Conservation (phyloP, 1,139 yeast species). For the Candida dubliniensis region DNA sequence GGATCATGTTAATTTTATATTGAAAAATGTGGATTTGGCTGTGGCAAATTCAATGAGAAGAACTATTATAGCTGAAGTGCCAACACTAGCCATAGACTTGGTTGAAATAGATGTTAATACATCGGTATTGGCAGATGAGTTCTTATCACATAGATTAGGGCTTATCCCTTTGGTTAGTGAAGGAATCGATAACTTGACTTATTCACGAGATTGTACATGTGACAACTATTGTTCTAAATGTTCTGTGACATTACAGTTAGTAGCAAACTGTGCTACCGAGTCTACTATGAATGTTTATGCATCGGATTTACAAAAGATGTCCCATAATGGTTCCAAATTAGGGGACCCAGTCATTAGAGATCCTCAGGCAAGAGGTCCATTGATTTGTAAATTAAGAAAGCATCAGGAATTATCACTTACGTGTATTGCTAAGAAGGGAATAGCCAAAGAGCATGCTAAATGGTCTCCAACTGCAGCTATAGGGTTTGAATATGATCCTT, state of each 20-base stretch:
- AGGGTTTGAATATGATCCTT: conserved; percentile 98
- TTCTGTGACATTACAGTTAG: conserved; percentile 79
- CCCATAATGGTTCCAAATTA: conserved; percentile 48
- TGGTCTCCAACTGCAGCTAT: conserved; percentile 99
- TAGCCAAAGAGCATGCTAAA: conserved; percentile 97
- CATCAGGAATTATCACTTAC: conserved; percentile 87
- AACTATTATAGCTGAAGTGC: conserved; percentile 93
- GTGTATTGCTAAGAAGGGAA: conserved; percentile 97
- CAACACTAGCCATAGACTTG: conserved; percentile 91
- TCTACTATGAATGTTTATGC: conserved; percentile 89
- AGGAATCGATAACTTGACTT: conserved; percentile 75
- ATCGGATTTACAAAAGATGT: conserved; percentile 63
- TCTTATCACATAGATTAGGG: conserved; percentile 90
- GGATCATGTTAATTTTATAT: conserved; percentile 87
- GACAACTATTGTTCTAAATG: conserved; percentile 96
- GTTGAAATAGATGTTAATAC: conserved; percentile 94
- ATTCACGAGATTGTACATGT: conserved; percentile 95
- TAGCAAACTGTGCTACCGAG: conserved; percentile 87
- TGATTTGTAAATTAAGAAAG: conserved; percentile 86
- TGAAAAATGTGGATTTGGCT: conserved; percentile 84
- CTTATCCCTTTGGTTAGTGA: conserved; percentile 83
- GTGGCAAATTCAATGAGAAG: conserved; percentile 92
- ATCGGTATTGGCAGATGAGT: conserved; percentile 94
- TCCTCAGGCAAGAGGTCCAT: conserved; percentile 73
- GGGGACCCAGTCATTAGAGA: conserved; percentile 89